Percentiles rank a stretch among this genome's conserved stretches.
phyloP scores from a whole-genome alignment of 495 filamentous ascomycete species.

The Aspergillus sclerotiicarbonarius region DNA sequence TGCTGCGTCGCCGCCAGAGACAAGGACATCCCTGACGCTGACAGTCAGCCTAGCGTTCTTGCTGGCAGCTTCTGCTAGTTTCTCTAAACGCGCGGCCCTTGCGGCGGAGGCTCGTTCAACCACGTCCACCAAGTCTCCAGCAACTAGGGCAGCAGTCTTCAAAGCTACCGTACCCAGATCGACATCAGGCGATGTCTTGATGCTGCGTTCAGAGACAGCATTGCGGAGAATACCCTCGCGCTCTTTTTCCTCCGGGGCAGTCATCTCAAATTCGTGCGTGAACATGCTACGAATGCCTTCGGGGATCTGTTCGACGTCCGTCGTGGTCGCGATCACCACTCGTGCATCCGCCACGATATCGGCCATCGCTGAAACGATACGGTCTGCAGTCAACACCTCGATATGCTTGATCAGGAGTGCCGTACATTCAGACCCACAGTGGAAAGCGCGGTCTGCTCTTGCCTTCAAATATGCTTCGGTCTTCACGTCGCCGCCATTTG shows the following conservation, averaged over 20 bases:
- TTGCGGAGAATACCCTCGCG: conserved; percentile 79
- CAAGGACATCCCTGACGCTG: conserved; percentile 73
- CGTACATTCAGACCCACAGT: conserved; percentile 79
- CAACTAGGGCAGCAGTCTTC: conserved; percentile 94
- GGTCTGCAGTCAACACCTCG: conserved; percentile 85
- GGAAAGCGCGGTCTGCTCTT: conserved; percentile 81
- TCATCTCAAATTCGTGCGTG: conserved; percentile 93
- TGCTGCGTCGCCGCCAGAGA: conserved; percentile 83
- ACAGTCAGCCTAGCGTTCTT: conserved; percentile 45
- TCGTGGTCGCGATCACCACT: conserved; percentile 89
- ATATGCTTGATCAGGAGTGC: conserved; percentile 83
- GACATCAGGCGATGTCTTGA: conserved; percentile 73
- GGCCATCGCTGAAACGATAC: conserved; percentile 79
- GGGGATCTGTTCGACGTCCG: conserved; percentile 88
- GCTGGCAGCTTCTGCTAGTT: conserved; percentile 51
- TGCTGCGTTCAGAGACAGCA: conserved; percentile 70
- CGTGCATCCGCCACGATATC: conserved; percentile 70
- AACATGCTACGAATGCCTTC: conserved; percentile 88
- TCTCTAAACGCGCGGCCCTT: conserved; percentile 67
- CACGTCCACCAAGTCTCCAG: conserved; percentile 90
- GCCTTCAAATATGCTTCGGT: conserved; percentile 86
- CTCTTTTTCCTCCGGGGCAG: conserved; percentile 88
- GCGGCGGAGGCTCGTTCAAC: conserved; percentile 85
- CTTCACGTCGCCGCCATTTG: conserved; percentile 85
- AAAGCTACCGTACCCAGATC: conserved; percentile 80